These are phyloP conservation scores for Paramarasmius palmivorus DNA, from an alignment of 1,284 basidiomycete genomes.

Conservation along the genomic window DNA sequence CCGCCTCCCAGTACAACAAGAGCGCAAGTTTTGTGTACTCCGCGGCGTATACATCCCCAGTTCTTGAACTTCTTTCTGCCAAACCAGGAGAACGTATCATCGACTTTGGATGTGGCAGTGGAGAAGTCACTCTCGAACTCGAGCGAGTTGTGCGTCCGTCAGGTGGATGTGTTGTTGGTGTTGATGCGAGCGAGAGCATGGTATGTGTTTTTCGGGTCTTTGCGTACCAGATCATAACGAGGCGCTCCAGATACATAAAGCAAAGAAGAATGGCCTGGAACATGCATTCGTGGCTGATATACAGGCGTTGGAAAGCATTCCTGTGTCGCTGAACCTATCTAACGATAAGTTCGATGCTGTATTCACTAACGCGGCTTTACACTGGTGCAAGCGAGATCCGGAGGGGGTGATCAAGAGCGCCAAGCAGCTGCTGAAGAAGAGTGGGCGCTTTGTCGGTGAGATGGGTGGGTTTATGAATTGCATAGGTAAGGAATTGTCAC, in stretches of 20 bases:
- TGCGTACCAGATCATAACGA: slow-evolving; percentile 1
- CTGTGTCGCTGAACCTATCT: slow-evolving; percentile 21
- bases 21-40: slow-evolving; percentile 76
- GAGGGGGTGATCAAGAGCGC: slow-evolving; percentile 60
- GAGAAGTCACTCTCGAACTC: slow-evolving; percentile 68
- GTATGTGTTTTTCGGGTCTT: slow-evolving; percentile 32
- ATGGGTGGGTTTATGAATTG: slow-evolving; percentile 79
- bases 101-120: slow-evolving; percentile 84
- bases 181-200: slow-evolving; percentile 76
- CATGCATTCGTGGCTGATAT: slow-evolving; percentile 52
- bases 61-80: slow-evolving; percentile 64
- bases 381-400: slow-evolving; percentile 84
- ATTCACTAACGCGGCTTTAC: slow-evolving; percentile 78
- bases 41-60: slow-evolving; percentile 55
- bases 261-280: slow-evolving; percentile 47
- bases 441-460: slow-evolving; percentile 73
- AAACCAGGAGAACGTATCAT: slow-evolving; percentile 68
- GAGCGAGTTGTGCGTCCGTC: slow-evolving; percentile 43
- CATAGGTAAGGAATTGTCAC: slow-evolving; percentile 43
- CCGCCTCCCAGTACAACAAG: slow-evolving; percentile 57
- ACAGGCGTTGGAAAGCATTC: slow-evolving; percentile 42
- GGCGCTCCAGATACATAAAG: slow-evolving; percentile 54
- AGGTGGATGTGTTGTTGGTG: slow-evolving; percentile 60
- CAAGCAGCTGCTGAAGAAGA: slow-evolving; percentile 61
- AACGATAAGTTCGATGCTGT: slow-evolving; percentile 55